Percentiles rank a stretch among this genome's conserved stretches.
Conservation (phyloP, 345 rosid genomes). For the Linum tenue region DNA sequence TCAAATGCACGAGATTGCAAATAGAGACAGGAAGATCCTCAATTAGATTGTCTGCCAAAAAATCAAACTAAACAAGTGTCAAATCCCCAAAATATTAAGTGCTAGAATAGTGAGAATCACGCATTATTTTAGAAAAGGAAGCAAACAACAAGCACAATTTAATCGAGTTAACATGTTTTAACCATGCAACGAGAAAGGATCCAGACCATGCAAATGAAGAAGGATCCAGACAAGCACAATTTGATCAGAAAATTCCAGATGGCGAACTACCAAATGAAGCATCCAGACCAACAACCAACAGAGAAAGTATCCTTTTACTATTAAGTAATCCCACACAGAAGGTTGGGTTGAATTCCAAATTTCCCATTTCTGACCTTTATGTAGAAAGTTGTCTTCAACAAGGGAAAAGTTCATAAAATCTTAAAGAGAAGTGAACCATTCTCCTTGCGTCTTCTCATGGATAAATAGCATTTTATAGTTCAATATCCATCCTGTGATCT, state of each 20-base stretch:
- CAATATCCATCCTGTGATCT: background rate
- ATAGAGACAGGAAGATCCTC: conserved; percentile 77
- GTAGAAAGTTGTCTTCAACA: no score
- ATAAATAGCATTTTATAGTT: background rate
- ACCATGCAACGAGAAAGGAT: no score
- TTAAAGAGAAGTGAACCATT: background rate
- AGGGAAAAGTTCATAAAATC: background rate
- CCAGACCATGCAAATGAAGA: no score
- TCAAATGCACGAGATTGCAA: conserved; percentile 68
- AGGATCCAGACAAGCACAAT: no score
- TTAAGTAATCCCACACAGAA: no score
- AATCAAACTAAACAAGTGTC: conserved; percentile 15
- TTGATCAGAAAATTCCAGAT: no score
- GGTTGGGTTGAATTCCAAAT: no score
- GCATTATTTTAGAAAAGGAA: background rate
- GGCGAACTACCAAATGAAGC: background rate
- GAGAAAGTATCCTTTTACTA: no score
- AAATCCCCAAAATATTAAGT: background rate
- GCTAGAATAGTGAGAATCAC: background rate
- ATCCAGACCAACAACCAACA: background rate
- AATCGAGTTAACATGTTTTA: no score
- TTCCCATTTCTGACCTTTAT: no score
- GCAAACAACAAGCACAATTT: no score
- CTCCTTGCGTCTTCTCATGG: background rate
- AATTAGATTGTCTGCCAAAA: conserved; percentile 65